A percentile compares a stretch with the other conserved stretches of the same genome.
These are phyloP conservation scores for Pseudogymnoascus pannorum DNA, from an alignment of 2,329 filamentous ascomycete genomes.

Conservation along the genomic window DNA sequence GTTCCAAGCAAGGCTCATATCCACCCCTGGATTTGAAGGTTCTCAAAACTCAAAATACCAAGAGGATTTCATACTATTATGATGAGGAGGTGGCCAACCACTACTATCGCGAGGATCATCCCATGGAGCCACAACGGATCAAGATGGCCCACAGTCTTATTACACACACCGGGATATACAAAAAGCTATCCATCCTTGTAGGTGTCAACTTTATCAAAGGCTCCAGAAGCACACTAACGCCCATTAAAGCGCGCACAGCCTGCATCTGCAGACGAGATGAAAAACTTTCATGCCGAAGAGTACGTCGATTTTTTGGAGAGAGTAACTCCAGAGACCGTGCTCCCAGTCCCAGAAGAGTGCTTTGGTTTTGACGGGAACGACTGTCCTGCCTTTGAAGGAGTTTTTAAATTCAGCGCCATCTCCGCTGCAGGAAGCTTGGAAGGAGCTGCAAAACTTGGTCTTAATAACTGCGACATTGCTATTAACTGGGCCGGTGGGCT, in stretches of 20 bases:
- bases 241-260: slow-evolving; percentile 64
- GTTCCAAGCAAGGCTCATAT: not conserved
- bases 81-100: slow-evolving; percentile 98
- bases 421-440: slow-evolving; percentile 93
- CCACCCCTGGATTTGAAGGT: not conserved
- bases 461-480: slow-evolving; percentile 89
- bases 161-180: slow-evolving; percentile 91
- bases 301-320: slow-evolving; percentile 94
- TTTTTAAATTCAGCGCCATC: slow-evolving; percentile 91
- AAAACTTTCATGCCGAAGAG: slow-evolving; percentile 86
- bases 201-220: slow-evolving; percentile 34
- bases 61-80: slow-evolving; percentile 96
- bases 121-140: slow-evolving; percentile 97
- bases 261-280: slow-evolving; percentile 82
- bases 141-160: slow-evolving; percentile 92
- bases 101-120: slow-evolving; percentile 94
- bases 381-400: slow-evolving; percentile 95
- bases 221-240: not conserved
- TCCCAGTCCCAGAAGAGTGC: slow-evolving; percentile 83
- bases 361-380: slow-evolving; percentile 92
- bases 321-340: slow-evolving; percentile 98
- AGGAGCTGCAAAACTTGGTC: slow-evolving; percentile 81
- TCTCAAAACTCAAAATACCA: slow-evolving; percentile 31
- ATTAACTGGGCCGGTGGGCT: slow-evolving; percentile 97
- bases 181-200: slow-evolving; percentile 93